Evolutionary conservation across 805 yeast genomes (phyloP).

Genomic region (Metschnikowia gelsemii): DNA sequence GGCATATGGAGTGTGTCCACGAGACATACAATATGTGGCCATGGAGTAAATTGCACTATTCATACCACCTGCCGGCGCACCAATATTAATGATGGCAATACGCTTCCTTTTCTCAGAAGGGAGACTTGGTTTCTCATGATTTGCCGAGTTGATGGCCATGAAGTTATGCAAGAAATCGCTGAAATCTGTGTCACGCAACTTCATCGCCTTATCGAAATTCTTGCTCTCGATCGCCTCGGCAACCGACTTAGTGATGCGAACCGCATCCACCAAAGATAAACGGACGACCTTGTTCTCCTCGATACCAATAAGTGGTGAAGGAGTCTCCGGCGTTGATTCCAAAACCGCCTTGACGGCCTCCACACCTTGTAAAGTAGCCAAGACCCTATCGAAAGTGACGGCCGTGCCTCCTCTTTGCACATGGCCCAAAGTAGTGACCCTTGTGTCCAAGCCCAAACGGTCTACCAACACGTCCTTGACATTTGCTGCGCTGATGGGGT

Average conservation of each 20-base stretch:
- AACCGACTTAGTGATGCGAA: slow-evolving; percentile 65
- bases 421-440: slow-evolving; percentile 76
- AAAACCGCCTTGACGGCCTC: slow-evolving; percentile 77
- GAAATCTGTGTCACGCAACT: slow-evolving; percentile 68
- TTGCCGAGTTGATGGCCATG: slow-evolving; percentile 47
- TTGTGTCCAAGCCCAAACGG: slow-evolving; percentile 65
- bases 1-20: slow-evolving; percentile 89
- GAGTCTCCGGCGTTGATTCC: slow-evolving; percentile 65
- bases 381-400: slow-evolving; percentile 66
- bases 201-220: slow-evolving; percentile 69
- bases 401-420: slow-evolving; percentile 86
- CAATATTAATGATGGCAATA: slow-evolving; percentile 86
- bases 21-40: slow-evolving; percentile 80
- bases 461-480: slow-evolving; percentile 66
- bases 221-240: slow-evolving; percentile 65
- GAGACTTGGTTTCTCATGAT: slow-evolving; percentile 42
- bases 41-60: slow-evolving; percentile 92
- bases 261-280: slow-evolving; percentile 71
- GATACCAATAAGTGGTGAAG: slow-evolving; percentile 76
- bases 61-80: slow-evolving; percentile 98
- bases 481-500: slow-evolving; percentile 63
- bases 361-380: slow-evolving; percentile 79
- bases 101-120: slow-evolving; percentile 59
- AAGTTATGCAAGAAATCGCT: slow-evolving; percentile 62
- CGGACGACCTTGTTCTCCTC: slow-evolving; percentile 69